Conservation (phyloP, 306 rosid genomes). For the Pachyrhizus erosus region DNA sequence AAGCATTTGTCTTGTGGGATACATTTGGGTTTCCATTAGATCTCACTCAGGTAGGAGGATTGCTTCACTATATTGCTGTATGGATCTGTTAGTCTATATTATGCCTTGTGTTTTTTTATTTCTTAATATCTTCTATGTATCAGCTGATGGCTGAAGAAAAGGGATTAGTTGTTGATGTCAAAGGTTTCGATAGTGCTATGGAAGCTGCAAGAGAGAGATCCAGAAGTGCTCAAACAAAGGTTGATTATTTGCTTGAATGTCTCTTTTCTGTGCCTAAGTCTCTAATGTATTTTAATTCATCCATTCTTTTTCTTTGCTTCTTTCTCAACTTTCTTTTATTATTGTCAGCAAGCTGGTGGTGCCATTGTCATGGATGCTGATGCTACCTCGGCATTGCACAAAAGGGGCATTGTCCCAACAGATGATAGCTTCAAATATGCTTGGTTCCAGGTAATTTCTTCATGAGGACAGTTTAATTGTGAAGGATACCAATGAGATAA, state of each 20-base stretch:
- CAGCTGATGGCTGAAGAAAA: slow-evolving; percentile 99
- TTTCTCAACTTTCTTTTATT: slow-evolving; percentile 32
- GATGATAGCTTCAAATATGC: slow-evolving; percentile 86
- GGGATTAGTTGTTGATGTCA: slow-evolving; percentile 76
- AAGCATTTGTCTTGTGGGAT: slow-evolving; percentile 97
- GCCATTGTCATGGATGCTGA: slow-evolving; percentile 91
- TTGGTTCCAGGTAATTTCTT: slow-evolving; percentile 70
- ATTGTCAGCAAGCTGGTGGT: slow-evolving; percentile 91
- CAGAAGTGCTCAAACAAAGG: slow-evolving; percentile 93
- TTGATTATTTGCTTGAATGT: slow-evolving; percentile 39
- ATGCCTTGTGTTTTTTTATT: slow-evolving; percentile 13
- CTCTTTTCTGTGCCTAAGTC: slow-evolving; percentile 25
- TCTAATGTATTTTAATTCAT: slow-evolving; percentile 13
- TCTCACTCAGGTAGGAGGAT: slow-evolving; percentile 83
- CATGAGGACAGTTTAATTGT: not conserved
- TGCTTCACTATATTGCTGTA: slow-evolving; percentile 27
- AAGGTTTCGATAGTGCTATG: slow-evolving; percentile 83
- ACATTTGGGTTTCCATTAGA: slow-evolving; percentile 95
- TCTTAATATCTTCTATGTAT: slow-evolving; percentile 39
- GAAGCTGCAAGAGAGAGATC: slow-evolving; percentile 96
- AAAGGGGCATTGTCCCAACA: slow-evolving; percentile 70
- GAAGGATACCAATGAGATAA: not conserved
- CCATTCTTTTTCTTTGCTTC: not conserved
- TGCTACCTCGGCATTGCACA: slow-evolving; percentile 84
- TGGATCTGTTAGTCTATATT: slow-evolving; percentile 31